Conservation (phyloP, 257 asterid genomes). For the Solanum stenotomum region DNA sequence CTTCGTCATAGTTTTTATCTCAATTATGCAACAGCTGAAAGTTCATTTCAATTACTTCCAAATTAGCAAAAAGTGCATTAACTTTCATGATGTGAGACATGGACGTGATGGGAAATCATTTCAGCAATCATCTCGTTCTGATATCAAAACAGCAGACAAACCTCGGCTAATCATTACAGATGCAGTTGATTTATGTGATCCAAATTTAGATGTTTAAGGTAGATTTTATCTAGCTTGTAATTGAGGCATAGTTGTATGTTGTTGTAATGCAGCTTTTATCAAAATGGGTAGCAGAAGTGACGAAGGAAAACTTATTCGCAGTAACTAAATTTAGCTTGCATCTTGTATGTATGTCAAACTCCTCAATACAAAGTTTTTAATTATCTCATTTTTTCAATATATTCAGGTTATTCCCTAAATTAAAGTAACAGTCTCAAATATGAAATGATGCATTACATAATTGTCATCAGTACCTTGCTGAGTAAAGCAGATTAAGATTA, state of each 20-base stretch:
- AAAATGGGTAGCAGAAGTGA: not conserved
- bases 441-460: not conserved
- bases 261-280: not conserved
- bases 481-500: conserved; percentile 84
- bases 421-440: not conserved
- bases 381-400: not conserved
- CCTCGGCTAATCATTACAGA: not conserved
- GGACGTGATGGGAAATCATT: not conserved
- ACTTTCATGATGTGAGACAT: not conserved
- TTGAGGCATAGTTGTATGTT: not conserved
- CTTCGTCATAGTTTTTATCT: not conserved
- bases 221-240: not conserved
- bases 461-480: conserved; percentile 54
- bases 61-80: not conserved
- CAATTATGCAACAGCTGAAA: not conserved
- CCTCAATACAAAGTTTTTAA: not conserved
- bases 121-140: not conserved
- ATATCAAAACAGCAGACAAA: not conserved
- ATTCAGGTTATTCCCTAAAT: not conserved
- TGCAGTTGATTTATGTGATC: not conserved
- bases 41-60: not conserved
- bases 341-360: not conserved
- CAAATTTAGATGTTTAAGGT: not conserved
- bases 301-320: not conserved
- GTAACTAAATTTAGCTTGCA: not conserved